A percentile compares a stretch with the other conserved stretches of the same genome.
Conservation (phyloP, 371 early-diverging fungal genomes). For the Zychaea mexicana region DNA sequence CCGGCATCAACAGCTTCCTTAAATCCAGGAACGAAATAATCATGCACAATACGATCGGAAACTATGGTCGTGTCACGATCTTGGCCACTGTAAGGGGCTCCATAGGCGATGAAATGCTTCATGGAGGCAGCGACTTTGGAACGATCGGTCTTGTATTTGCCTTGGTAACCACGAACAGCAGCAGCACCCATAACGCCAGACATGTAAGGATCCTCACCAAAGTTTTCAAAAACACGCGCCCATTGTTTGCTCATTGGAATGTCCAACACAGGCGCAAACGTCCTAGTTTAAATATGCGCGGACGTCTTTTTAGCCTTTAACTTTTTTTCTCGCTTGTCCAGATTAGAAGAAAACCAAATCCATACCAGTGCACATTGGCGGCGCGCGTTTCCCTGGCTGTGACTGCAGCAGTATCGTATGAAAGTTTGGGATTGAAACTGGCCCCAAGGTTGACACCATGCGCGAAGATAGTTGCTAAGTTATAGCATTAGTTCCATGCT, state of each 20-base stretch:
- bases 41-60: conserved; percentile 59
- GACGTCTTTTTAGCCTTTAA: too few relatives aligned
- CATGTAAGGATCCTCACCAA: conserved; percentile 63
- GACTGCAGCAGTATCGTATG: conserved; percentile 52
- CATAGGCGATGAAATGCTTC: conserved; percentile 53
- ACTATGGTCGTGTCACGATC: conserved; percentile 65
- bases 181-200: conserved; percentile 56
- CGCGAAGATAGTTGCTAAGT: conserved; percentile 54
- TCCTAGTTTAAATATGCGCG: too few relatives aligned
- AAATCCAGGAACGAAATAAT: conserved; percentile 68
- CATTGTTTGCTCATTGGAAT: conserved; percentile 68
- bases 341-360: not conserved
- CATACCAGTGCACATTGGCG: conserved; percentile 41
- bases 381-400: conserved; percentile 51
- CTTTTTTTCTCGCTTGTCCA: not conserved
- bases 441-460: conserved; percentile 57
- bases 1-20: conserved; percentile 66
- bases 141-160: conserved; percentile 60
- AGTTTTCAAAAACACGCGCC: conserved; percentile 68
- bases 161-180: conserved; percentile 64
- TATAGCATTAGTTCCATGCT: not conserved
- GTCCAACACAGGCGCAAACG: conserved; percentile 69
- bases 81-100: conserved; percentile 54
- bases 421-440: conserved; percentile 48
- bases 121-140: conserved; percentile 56